Percentiles rank a stretch among this genome's conserved stretches.
Conservation (phyloP, 202 grass and related monocot genomes). For the Setaria viridis region DNA sequence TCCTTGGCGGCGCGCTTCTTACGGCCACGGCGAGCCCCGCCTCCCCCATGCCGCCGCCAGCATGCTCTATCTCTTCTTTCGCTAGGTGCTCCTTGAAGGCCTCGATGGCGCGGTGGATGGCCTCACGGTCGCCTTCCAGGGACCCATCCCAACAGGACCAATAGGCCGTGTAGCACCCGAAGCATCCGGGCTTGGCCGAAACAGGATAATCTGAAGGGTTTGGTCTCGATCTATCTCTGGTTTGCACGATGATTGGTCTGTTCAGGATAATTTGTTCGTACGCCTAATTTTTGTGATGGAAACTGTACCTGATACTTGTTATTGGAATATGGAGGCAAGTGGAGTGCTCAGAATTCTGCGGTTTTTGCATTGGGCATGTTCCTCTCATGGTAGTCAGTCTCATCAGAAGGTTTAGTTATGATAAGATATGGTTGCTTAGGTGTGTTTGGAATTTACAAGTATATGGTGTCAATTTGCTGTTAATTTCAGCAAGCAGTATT, state of each 20-base stretch:
- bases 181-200: slow-evolving; percentile 55
- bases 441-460: not conserved
- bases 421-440: not conserved
- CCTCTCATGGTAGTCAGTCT: not conserved
- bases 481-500: not conserved
- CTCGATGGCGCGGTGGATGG: slow-evolving; percentile 83
- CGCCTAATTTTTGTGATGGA: not conserved
- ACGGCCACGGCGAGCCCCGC: slow-evolving; percentile 22
- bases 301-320: not conserved
- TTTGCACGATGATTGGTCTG: not conserved
- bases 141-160: slow-evolving; percentile 89
- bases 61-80: slow-evolving; percentile 44
- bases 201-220: not conserved
- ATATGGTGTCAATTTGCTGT: too few species aligned
- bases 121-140: slow-evolving; percentile 54
- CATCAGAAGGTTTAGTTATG: not conserved
- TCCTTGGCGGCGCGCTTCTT: slow-evolving; percentile 39
- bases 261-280: not conserved
- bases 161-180: slow-evolving; percentile 89
- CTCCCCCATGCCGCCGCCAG: not conserved
- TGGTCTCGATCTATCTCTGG: not conserved
- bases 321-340: not conserved
- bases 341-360: not conserved
- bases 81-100: slow-evolving; percentile 85
- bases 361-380: not conserved